Percentiles rank a stretch among this genome's conserved stretches.
phyloP scores from a whole-genome alignment of 2,329 filamentous ascomycete species.

The Alternaria infectoria region DNA sequence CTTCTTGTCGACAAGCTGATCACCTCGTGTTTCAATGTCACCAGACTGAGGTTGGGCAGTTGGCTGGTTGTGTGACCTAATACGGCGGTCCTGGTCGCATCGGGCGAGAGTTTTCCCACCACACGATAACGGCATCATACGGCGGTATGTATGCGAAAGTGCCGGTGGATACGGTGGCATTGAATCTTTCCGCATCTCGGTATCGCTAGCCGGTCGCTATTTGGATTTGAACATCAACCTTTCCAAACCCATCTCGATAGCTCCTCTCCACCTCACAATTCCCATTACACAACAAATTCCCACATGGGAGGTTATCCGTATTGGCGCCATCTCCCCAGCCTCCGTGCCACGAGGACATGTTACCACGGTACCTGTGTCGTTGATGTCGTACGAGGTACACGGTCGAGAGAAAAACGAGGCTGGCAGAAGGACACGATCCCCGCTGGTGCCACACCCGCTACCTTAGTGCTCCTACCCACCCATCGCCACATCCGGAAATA shows the following conservation, averaged over 20 bases:
- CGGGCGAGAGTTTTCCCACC: background rate
- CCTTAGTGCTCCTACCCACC: background rate
- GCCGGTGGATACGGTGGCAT: background rate
- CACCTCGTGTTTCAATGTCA: background rate
- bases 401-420: background rate
- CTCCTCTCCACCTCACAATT: background rate
- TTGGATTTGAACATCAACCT: background rate
- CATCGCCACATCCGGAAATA: constrained; percentile 7
- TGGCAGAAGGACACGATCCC: background rate
- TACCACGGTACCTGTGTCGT: background rate
- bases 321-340: background rate
- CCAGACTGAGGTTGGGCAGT: background rate
- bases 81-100: background rate
- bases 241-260: background rate
- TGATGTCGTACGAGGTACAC: background rate
- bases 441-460: constrained; percentile 9
- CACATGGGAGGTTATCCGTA: background rate
- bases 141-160: background rate
- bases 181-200: background rate
- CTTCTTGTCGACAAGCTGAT: background rate
- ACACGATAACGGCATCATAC: background rate
- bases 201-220: background rate
- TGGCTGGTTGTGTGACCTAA: background rate
- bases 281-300: background rate
- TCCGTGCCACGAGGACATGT: background rate